Evolutionary conservation across 345 rosid species (phyloP), one percentile per base, ranked within the genome.

Genomic region (Mangifera indica): DNA sequence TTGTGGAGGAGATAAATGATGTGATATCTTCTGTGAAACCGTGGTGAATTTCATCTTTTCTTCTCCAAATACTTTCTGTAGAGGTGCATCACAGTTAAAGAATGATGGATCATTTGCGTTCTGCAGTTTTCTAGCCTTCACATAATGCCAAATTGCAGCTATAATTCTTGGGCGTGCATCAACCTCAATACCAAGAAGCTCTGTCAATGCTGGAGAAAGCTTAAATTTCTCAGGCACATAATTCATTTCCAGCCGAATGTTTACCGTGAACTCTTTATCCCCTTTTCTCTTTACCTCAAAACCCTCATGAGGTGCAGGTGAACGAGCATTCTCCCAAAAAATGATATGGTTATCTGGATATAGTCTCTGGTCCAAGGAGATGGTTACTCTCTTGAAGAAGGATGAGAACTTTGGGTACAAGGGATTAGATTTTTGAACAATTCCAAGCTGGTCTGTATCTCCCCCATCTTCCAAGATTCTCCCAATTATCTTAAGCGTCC

Each of bases 111-210:
- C 99, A 70, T 88, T 88, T 17, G 92, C 89, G 79, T 84, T 87
- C 87, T 92, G 99, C 82, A 95, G 66, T 80, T 92, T 95, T 81
- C 97, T 89, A 55, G 98, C 99, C 84, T 95, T 95, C 24, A 92
- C 99, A 74, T 95, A 95, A 78, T 95, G 99, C 99, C 99, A 95
- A 73, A 95, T 86, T 34, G 96, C 96, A 77, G 97, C 96, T n/a
- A 95, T 92, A 64, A 92, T 88, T 83, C 99, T 87, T 3, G 99
- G 98, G 48, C 98, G 89, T 13, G 96, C 90, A 69, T 92, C 99
- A 63, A 92, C 99, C 76, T 95, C 99, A 64, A 92, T 89, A 62
- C 99, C 97, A 32, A 95, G 93, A 81, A 95, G 96, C 76, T 95
- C 99, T 87, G 81, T 88, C 84, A 95, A 81, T 57, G 93, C 82